Conservation (phyloP, 116 monocot genomes). For the Dioscorea cayenensis region DNA sequence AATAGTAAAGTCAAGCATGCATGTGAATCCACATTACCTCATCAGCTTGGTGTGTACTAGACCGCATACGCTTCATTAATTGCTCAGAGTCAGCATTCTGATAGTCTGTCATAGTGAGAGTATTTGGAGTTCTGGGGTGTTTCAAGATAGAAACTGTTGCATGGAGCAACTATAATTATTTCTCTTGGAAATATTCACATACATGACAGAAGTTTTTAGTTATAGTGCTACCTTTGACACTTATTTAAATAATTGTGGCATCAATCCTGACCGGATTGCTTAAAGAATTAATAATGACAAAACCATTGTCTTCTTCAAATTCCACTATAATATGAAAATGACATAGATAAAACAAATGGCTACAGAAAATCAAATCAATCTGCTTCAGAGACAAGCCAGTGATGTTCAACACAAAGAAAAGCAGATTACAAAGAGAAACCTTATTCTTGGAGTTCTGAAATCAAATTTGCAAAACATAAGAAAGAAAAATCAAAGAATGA, state of each 20-base stretch:
- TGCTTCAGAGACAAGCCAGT: no score
- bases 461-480: no score
- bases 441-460: no score
- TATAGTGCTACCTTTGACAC: background rate
- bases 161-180: background rate
- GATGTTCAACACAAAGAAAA: background rate
- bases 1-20: background rate
- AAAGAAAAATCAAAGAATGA: no score
- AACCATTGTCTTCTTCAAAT: no score
- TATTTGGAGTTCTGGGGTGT: constrained; percentile 52
- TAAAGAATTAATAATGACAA: no score
- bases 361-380: no score
- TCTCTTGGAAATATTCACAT: background rate
- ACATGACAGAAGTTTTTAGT: background rate
- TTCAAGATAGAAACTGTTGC: constrained; percentile 44
- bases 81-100: constrained; percentile 63
- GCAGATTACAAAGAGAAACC: background rate
- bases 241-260: background rate
- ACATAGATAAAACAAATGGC: no score
- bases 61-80: constrained; percentile 54
- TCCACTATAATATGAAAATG: no score
- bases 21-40: constrained; percentile 37
- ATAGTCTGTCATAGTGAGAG: constrained; percentile 45
- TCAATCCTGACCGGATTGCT: no score
- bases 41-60: constrained; percentile 43